phyloP scores from a whole-genome alignment of 2,329 filamentous ascomycete species.

The Fonsecaea nubica region DNA sequence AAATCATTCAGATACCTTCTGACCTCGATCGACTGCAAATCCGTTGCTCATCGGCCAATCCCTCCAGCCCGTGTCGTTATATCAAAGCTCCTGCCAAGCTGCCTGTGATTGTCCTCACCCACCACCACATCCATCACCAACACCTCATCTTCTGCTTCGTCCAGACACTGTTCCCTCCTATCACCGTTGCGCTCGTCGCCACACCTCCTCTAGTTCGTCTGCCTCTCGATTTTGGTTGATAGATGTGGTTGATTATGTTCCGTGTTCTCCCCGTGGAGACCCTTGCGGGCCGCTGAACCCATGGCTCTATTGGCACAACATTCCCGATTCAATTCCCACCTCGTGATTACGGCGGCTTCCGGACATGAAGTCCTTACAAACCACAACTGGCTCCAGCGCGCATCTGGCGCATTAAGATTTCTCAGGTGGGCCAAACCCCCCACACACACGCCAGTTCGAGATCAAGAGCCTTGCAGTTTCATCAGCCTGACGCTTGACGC shows the following conservation, averaged over 20 bases:
- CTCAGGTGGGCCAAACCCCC: background rate
- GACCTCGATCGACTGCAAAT: slow-evolving; percentile 4
- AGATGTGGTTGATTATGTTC: background rate
- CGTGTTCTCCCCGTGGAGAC: no score
- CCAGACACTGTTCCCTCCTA: background rate
- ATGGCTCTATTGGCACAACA: background rate
- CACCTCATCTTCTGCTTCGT: background rate
- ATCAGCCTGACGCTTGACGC: slow-evolving; percentile 9
- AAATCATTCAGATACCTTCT: slow-evolving; percentile 2
- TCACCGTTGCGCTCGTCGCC: background rate
- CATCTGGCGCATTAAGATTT: background rate
- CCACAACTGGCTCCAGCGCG: background rate
- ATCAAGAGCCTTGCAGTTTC: slow-evolving; percentile 5
- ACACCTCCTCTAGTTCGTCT: background rate
- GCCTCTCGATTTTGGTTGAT: background rate
- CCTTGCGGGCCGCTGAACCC: background rate
- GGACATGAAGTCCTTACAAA: background rate
- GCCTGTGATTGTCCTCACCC: background rate
- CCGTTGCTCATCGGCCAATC: slow-evolving; percentile 19
- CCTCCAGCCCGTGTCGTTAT: slow-evolving; percentile 21
- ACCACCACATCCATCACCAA: background rate
- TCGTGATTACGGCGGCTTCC: background rate
- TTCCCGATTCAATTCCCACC: background rate
- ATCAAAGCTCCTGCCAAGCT: slow-evolving; percentile 13
- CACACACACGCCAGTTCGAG: slow-evolving; percentile 11